Conservation (phyloP, 768 basidiomycete species). For the Tubosaeta sp. region DNA sequence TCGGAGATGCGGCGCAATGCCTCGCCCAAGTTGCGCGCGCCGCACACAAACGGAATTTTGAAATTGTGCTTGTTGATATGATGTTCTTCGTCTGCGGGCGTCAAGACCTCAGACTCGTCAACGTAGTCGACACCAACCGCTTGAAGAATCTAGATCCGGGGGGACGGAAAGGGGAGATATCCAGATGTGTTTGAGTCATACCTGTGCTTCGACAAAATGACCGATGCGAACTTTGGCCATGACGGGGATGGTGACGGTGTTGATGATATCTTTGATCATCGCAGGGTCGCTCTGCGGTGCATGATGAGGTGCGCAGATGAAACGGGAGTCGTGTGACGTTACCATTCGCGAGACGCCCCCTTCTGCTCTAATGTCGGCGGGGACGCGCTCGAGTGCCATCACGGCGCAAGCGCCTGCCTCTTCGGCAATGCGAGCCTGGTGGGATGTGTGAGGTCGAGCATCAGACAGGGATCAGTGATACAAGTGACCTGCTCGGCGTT, state of each 20-base stretch:
- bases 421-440: constrained; percentile 90
- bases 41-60: constrained; percentile 96
- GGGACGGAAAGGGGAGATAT: not conserved
- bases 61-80: constrained; percentile 96
- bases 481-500: constrained; percentile 59
- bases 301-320: not conserved
- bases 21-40: constrained; percentile 92
- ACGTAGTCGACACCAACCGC: constrained; percentile 94
- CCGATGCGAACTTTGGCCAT: constrained; percentile 97
- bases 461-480: not conserved
- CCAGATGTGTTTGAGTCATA: constrained; percentile 22
- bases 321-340: constrained; percentile 21
- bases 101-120: constrained; percentile 92
- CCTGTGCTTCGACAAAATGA: constrained; percentile 96
- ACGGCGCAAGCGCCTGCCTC: constrained; percentile 97
- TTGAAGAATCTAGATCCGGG: constrained; percentile 72
- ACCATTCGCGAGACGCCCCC: constrained; percentile 98
- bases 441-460: constrained; percentile 22
- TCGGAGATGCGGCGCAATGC: constrained; percentile 95
- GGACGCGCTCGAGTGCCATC: constrained; percentile 94
- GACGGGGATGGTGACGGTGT: constrained; percentile 93
- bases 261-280: constrained; percentile 96
- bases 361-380: constrained; percentile 87
- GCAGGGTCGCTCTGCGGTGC: constrained; percentile 74
- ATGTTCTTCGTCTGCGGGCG: constrained; percentile 92